Percentiles rank a stretch among this genome's conserved stretches.
Evolutionary conservation across 306 rosid genomes (phyloP).

Genomic region (Cercis canadensis): DNA sequence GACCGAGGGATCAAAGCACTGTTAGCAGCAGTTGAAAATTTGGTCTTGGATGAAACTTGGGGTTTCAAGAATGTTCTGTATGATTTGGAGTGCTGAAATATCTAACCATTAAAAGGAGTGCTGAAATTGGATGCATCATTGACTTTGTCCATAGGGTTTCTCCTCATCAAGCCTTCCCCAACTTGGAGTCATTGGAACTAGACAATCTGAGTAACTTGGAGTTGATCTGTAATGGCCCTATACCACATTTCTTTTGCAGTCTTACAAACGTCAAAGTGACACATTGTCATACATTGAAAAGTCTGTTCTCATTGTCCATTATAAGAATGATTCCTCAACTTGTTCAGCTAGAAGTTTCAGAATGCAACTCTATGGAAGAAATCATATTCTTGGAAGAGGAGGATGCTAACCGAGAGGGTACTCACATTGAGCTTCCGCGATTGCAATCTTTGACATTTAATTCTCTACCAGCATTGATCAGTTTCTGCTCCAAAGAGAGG

Average conservation of each 20-base stretch:
- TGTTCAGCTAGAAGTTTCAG: neutral
- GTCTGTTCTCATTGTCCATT: neutral
- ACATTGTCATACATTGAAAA: neutral
- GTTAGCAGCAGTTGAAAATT: neutral
- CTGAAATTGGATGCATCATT: neutral
- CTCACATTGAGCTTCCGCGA: too few relatives aligned
- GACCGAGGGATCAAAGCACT: neutral
- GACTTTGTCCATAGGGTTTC: neutral
- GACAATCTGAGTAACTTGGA: neutral
- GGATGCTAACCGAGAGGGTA: too few relatives aligned
- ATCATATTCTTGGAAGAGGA: neutral
- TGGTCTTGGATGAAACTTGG: neutral
- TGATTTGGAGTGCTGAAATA: neutral
- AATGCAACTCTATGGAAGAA: neutral
- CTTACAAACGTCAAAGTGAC: neutral
- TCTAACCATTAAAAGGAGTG: neutral
- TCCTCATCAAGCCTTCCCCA: neutral
- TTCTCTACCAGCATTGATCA: too few relatives aligned
- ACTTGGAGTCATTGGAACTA: neutral
- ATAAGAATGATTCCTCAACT: neutral
- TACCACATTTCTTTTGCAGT: neutral
- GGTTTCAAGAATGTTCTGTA: neutral
- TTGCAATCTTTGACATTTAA: too few relatives aligned
- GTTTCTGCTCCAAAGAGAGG: too few relatives aligned
- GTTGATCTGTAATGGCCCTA: neutral